phyloP scores from a whole-genome alignment of 306 rosid genomes.

The Dicorynia guianensis region DNA sequence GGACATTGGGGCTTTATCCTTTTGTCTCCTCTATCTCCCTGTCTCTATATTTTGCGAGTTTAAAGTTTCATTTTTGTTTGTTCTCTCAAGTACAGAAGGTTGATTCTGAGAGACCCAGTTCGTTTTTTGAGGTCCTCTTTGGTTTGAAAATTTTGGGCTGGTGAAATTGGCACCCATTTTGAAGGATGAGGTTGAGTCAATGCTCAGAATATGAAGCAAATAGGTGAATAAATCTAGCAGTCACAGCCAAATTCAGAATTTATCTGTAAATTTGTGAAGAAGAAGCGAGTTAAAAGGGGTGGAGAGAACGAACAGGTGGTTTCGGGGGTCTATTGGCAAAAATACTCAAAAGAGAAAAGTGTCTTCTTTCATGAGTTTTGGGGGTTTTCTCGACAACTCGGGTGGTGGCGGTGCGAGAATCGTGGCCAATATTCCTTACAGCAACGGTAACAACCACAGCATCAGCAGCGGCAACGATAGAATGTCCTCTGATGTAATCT shows the following conservation, averaged over 20 bases:
- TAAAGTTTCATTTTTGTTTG: slow-evolving; percentile 32
- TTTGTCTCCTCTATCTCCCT: slow-evolving; percentile 69
- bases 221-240: slow-evolving; percentile 7
- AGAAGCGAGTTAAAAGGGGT: neutral
- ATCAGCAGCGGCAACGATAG: slow-evolving; percentile 41
- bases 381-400: slow-evolving; percentile 79
- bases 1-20: slow-evolving; percentile 65
- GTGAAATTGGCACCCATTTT: slow-evolving; percentile 16
- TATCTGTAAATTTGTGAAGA: slow-evolving; percentile 5
- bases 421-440: slow-evolving; percentile 65
- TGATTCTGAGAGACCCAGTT: slow-evolving; percentile 36
- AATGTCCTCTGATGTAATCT: slow-evolving; percentile 77
- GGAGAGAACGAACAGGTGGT: neutral
- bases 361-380: slow-evolving; percentile 90
- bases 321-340: neutral
- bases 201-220: slow-evolving; percentile 16
- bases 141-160: slow-evolving; percentile 29
- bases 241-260: neutral
- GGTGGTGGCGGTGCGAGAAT: slow-evolving; percentile 74
- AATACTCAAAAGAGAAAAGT: slow-evolving; percentile 1
- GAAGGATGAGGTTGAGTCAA: slow-evolving; percentile 4
- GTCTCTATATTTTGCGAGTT: slow-evolving; percentile 6
- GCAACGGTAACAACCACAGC: slow-evolving; percentile 37
- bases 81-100: slow-evolving; percentile 21
- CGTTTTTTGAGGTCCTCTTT: neutral